phyloP scores from a whole-genome alignment of 2,329 filamentous ascomycete genomes.

The Sporothrix sp. region DNA sequence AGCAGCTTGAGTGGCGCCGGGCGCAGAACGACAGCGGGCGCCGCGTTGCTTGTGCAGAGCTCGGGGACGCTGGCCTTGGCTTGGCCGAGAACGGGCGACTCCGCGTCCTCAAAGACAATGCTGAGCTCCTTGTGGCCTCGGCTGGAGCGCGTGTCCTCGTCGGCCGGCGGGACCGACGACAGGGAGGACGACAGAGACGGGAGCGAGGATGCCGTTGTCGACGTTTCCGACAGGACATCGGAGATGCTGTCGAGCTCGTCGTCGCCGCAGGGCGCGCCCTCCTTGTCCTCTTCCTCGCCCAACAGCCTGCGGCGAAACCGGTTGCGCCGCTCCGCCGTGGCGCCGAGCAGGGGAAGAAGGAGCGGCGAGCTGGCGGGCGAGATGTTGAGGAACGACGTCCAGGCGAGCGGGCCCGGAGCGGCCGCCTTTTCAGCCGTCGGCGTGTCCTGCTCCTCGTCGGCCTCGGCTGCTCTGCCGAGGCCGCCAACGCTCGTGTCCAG shows the following conservation, averaged over 20 bases:
- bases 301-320: constrained; percentile 1
- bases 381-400: constrained; percentile 2
- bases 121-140: background rate
- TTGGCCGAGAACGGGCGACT: background rate
- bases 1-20: constrained; percentile 8
- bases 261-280: background rate
- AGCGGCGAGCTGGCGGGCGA: background rate
- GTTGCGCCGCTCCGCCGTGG: background rate
- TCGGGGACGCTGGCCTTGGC: background rate
- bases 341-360: constrained; percentile 3
- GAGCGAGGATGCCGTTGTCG: background rate
- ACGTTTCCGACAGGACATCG: background rate
- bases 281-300: background rate
- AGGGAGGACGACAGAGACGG: background rate
- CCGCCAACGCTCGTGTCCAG: background rate
- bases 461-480: background rate
- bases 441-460: constrained; percentile 5
- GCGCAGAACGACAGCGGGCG: background rate
- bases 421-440: background rate
- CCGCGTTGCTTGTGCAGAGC: background rate
- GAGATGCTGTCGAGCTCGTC: background rate
- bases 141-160: background rate
- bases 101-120: background rate
- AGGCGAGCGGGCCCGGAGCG: background rate
- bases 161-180: background rate